Percentiles rank a stretch among this genome's conserved stretches.
Evolutionary conservation across 306 rosid genomes (phyloP).

Genomic region (Albizia julibrissin): DNA sequence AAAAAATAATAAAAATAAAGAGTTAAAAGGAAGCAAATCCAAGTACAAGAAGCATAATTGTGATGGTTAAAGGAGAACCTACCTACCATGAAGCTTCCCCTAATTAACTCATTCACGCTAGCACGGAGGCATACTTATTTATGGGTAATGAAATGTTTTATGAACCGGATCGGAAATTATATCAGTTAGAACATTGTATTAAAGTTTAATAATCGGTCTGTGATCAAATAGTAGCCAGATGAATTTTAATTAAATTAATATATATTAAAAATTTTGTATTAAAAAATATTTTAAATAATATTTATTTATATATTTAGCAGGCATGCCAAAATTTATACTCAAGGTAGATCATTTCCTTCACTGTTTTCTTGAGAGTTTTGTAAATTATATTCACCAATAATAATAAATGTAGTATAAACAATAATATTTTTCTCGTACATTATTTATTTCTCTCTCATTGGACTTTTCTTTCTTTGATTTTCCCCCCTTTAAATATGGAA

Average conservation of each 20-base stretch:
- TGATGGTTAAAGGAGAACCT: not conserved
- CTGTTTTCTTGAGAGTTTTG: not conserved
- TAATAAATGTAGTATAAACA: too few relatives aligned
- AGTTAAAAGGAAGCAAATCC: not conserved
- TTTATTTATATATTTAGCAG: too few relatives aligned
- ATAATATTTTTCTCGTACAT: too few relatives aligned
- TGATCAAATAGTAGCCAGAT: too few relatives aligned
- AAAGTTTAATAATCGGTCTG: too few relatives aligned
- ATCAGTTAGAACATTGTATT: too few relatives aligned
- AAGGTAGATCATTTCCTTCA: too few relatives aligned
- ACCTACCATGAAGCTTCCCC: constrained; percentile 6
- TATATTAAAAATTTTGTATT: not conserved
- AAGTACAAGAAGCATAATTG: not conserved
- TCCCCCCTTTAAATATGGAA: not conserved
- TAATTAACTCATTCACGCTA: not conserved
- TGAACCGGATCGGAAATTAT: too few relatives aligned
- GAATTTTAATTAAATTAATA: too few relatives aligned
- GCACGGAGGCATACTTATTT: too few relatives aligned
- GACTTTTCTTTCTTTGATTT: not conserved
- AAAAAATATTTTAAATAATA: too few relatives aligned
- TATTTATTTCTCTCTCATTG: not conserved
- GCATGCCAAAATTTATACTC: too few relatives aligned
- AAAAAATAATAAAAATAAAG: not conserved
- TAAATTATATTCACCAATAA: not conserved
- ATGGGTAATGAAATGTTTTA: not conserved